phyloP scores from a whole-genome alignment of 2,329 filamentous ascomycete genomes.

The Colletotrichum gigasporum region DNA sequence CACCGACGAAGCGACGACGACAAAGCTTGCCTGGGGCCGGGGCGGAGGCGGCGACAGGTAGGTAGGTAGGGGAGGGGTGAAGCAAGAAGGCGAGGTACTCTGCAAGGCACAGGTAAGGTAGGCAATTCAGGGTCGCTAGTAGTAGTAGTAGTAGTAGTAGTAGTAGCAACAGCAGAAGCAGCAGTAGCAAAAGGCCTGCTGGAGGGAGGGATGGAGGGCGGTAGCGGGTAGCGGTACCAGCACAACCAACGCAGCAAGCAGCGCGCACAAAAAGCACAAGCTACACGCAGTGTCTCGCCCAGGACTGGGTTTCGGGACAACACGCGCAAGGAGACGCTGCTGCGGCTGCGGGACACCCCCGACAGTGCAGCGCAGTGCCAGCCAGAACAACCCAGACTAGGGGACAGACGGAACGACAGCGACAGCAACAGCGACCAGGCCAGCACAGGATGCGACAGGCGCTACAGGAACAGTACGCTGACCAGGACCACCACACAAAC shows the following conservation, averaged over 20 bases:
- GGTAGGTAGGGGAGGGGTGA: not conserved
- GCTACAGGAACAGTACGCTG: too few species aligned
- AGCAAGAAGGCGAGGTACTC: not conserved
- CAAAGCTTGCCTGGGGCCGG: slow-evolving; percentile 27
- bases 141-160: not conserved
- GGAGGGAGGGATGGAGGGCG: not conserved
- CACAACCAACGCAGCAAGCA: not conserved
- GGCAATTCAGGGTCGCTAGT: slow-evolving; percentile 9
- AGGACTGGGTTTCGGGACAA: slow-evolving; percentile 19
- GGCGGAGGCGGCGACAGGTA: slow-evolving; percentile 10
- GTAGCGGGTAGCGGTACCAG: not conserved
- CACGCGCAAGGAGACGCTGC: slow-evolving; percentile 5
- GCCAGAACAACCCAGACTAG: not conserved
- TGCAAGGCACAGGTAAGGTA: not conserved
- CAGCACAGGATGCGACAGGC: too few species aligned
- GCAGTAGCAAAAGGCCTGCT: not conserved
- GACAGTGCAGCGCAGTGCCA: not conserved
- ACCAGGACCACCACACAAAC: not conserved
- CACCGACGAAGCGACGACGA: slow-evolving; percentile 29
- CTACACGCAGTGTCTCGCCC: slow-evolving; percentile 21
- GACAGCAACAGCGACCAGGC: too few species aligned
- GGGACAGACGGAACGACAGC: not conserved
- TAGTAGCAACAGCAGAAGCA: not conserved
- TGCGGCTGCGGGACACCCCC: not conserved
- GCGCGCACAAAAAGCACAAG: not conserved